Percentiles rank a stretch among this genome's conserved stretches.
Evolutionary conservation across 2,329 filamentous ascomycete genomes (phyloP).

Genomic region (Ophiobolus disseminans): DNA sequence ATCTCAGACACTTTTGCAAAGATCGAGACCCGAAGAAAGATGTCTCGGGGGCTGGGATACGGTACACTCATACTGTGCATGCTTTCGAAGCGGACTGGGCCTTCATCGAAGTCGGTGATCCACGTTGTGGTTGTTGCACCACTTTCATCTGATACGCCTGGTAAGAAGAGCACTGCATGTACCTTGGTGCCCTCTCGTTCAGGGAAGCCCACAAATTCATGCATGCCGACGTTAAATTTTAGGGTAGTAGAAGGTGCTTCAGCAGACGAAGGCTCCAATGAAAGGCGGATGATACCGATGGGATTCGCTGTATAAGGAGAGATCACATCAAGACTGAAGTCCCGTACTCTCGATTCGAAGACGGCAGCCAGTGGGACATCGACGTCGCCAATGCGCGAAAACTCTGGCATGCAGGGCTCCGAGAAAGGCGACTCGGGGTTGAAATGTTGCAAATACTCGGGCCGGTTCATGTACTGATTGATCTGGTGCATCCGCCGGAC

Average conservation of each 20-base stretch:
- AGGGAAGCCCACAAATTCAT: slow-evolving; percentile 91
- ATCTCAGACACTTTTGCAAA: slow-evolving; percentile 91
- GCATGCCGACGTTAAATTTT: slow-evolving; percentile 99
- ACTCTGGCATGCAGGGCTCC: slow-evolving; percentile 89
- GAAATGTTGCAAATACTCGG: slow-evolving; percentile 92
- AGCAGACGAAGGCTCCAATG: slow-evolving; percentile 90
- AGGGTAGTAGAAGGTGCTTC: slow-evolving; percentile 89
- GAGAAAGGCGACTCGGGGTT: slow-evolving; percentile 92
- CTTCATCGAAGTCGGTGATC: slow-evolving; percentile 92
- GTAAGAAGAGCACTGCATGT: slow-evolving; percentile 95
- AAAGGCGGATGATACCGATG: slow-evolving; percentile 87
- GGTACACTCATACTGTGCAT: slow-evolving; percentile 98
- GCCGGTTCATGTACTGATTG: slow-evolving; percentile 94
- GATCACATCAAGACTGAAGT: slow-evolving; percentile 87
- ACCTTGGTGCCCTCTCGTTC: slow-evolving; percentile 95
- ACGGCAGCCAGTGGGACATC: slow-evolving; percentile 92
- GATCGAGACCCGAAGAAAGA: slow-evolving; percentile 83
- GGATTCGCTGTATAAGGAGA: slow-evolving; percentile 92
- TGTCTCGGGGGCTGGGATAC: slow-evolving; percentile 74
- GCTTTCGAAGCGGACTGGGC: slow-evolving; percentile 91
- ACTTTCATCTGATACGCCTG: slow-evolving; percentile 81
- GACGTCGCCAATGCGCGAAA: slow-evolving; percentile 89
- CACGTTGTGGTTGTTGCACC: slow-evolving; percentile 95
- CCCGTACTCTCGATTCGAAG: slow-evolving; percentile 92
- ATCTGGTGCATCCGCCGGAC: slow-evolving; percentile 94